Evolutionary conservation across 805 yeast species (phyloP), one percentile per base, ranked within the genome.

Genomic region (Teunomyces stri): DNA sequence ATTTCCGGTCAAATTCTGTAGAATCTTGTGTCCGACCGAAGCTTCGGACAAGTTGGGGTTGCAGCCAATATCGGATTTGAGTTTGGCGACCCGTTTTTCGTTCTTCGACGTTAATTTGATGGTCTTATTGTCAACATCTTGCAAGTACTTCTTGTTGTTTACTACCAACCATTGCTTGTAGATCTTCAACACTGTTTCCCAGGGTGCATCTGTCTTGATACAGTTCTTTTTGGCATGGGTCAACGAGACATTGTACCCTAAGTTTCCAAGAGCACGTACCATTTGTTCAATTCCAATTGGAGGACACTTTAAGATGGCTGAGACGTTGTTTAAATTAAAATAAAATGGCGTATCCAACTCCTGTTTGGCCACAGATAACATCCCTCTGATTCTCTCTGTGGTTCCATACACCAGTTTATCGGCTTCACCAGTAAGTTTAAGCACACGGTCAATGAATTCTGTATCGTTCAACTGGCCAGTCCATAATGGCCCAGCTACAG

Each of bases 401-500:
- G 99, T 94, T 42, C 85, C 86, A 64, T 89, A 94, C 0, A 78
- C 73, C 4, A 74, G 78, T 22, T 74, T 74, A 46, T 77, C 81
- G 18, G 82, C 75, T 6, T 65, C 65, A 2, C 60, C 68, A 58
- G 83, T 78, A 53, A 82, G 66, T n/a, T 75, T 71, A 46, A 89
- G 73, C 40, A 91, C 75, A 53, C 73, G 79, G 22, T 80, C 73
- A 37, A 92, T 73, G 58, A 92, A 94, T 15, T 76, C 80, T 21
- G 64, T 61, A 59, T 85, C 78, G 59, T 92, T 98, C 48, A 94
- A 65, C 5, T 77, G 72, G 9, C 83, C 90, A 6, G 46, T 46
- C 87, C 96, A 94, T 96, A 94, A 87, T 50, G 99, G 99, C 3
- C 99, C 99, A 6, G 92, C 90, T 30, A 94, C 62, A 61, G 88